Evolutionary conservation across 108 stramenopile species (phyloP), one percentile per base, ranked within the genome.

Genomic region (Conticribra weissflogii): DNA sequence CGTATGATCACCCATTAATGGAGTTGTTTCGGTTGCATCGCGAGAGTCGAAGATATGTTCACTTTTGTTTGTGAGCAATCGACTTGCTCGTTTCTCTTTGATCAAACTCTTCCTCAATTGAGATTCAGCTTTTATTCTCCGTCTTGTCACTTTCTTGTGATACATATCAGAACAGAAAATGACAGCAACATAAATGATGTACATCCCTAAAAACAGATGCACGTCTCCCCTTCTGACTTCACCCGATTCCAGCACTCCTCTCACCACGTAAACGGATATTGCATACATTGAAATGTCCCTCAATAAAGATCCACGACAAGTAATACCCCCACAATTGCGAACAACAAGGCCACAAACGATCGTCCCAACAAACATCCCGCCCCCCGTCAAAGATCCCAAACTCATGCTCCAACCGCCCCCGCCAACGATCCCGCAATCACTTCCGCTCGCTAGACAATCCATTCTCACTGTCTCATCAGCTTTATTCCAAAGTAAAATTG

Each of bases 361-460:
- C 2, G 85, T 87, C 3, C 74, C 66, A 7, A 88, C 83, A 44
- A 91, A 88, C 85, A 91, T 83, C 30, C 79, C 84, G 14, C 87
- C 88, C 0, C 92, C 92, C 9, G 88, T 84, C 12, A 94, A 67
- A 36, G 78, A 82, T 15, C 87, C 86, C n/a, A 94, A 48, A 23
- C 63, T 30, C 73, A 82, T 71, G 46, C 28, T 62, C 67, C 81
- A 82, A 14, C 90, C 89, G 25, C 73, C 51, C 31, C 45, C 48
- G 29, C 33, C 54, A 34, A 22, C 19, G 24, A 19, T 22, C 19
- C 4, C 1, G 32, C 2, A 33, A 41, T 41, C 36, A 5, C 5
- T 12, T 9, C 5, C 36, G 36, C 12, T 41, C 8, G 8, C 12
- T 71, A 32, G 34, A 55, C 67, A 78, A 82, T n/a, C 89, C 89